These are phyloP conservation scores for Pseudotsuga menziesii DNA, from an alignment of 75 land plant species.

Conservation along the genomic window DNA sequence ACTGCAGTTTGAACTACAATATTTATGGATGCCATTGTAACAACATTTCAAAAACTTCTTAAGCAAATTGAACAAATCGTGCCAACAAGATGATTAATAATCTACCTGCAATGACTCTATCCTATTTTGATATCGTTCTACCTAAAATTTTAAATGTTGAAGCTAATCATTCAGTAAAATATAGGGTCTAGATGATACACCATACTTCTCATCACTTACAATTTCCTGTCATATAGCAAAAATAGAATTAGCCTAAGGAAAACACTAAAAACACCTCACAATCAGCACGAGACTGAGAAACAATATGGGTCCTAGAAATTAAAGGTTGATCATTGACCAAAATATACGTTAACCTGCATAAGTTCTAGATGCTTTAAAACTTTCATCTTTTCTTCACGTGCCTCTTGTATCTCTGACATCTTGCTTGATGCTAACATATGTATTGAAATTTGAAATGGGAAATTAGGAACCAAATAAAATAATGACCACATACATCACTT, in stretches of 20 bases:
- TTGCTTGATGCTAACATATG: conserved; percentile 66
- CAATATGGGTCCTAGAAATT: too few relatives aligned
- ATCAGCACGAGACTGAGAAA: too few relatives aligned
- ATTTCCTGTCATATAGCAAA: neutral
- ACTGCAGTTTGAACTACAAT: conserved; percentile 25
- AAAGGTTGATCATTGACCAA: too few relatives aligned
- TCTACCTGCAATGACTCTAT: conserved; percentile 70
- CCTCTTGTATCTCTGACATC: conserved; percentile 72
- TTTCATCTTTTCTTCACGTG: conserved; percentile 47
- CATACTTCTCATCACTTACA: conserved; percentile 61
- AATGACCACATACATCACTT: too few relatives aligned
- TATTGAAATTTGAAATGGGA: neutral
- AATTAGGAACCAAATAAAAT: too few relatives aligned
- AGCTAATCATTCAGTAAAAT: conserved; percentile 59
- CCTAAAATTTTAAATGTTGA: conserved; percentile 65
- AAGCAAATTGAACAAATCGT: neutral
- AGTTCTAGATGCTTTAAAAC: conserved; percentile 57
- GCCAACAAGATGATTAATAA: neutral
- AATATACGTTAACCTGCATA: conserved; percentile 45
- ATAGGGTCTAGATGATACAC: conserved; percentile 60
- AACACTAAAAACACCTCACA: too few relatives aligned
- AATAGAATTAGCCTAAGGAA: too few relatives aligned
- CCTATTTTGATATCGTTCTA: conserved; percentile 53
- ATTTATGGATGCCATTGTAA: neutral
- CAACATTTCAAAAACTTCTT: neutral